Evolutionary conservation across 2,329 filamentous ascomycete species (phyloP), one percentile per base, ranked within the genome.

Genomic region (Penicillium sp.): DNA sequence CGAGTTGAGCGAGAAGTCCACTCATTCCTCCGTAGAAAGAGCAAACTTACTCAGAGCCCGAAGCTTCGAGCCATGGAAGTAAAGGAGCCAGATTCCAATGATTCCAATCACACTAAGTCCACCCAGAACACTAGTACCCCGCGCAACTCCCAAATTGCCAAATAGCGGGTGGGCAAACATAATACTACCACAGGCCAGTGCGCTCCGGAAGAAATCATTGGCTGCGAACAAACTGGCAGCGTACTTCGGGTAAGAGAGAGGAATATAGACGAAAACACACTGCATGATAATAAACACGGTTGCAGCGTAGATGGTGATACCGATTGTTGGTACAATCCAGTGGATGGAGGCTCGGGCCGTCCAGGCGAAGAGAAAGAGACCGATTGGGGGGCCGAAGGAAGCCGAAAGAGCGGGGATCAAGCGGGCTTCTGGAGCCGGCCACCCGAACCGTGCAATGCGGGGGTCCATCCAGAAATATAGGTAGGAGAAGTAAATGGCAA

Each of bases 331-430:
- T 25, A 63, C 70, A 11, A 75, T 72, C 73, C 72, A 75, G 51
- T 75, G 69, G 11, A 73, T 67, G 3, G 62, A 60, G 8, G 59
- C 51, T 7, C 63, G 61, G 2, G 68, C 57, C 0, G 66, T 67
- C 66, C 66, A 68, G 2, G 49, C 65, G 35, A 69, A 85, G 54
- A 86, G 67, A 75, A 87, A 86, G 12, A 86, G 75, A n/a, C 84
- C 83, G 23, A 83, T 76, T 1, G 82, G 80, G 0, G 83, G 79
- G 1, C 79, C 79, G 56, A 85, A 75, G 37, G 79, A 71, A 1
- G 80, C 81, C 2, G 75, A 70, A 2, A 87, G 73, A 2, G 83
- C 83, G 0, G 84, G 84, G 33, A 72, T 61, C 6, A 85, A 78
- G 15, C 82, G 76, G n/a, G 69, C 69, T 67, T 86, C 84, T 58